These are phyloP conservation scores for Eucalyptus urophylla DNA, from an alignment of 345 rosid species.

Conservation along the genomic window DNA sequence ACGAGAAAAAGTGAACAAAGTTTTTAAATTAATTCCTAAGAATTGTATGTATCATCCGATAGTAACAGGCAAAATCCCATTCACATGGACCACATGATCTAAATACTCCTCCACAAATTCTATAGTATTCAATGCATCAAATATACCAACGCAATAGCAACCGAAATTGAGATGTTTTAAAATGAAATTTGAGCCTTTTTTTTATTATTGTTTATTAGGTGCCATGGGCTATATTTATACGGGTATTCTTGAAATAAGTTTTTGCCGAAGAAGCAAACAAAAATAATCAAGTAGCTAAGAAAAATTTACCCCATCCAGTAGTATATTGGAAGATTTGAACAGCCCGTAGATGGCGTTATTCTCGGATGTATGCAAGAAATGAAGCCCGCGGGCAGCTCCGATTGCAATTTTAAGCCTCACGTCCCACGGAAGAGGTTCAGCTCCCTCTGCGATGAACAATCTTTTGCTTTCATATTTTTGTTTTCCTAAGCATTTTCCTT, in stretches of 20 bases:
- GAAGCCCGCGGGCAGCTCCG: conserved; percentile 55
- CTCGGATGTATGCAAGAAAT: not conserved
- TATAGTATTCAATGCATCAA: not conserved
- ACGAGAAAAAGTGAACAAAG: not conserved
- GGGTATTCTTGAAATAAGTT: not conserved
- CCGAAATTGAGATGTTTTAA: not conserved
- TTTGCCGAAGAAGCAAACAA: not conserved
- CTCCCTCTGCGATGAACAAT: not conserved
- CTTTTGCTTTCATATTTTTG: not conserved
- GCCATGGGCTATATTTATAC: not conserved
- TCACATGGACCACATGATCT: not conserved
- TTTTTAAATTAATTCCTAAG: not conserved
- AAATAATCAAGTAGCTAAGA: not conserved
- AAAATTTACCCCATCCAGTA: not conserved
- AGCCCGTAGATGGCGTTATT: not conserved
- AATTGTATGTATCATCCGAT: not conserved
- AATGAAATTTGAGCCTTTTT: not conserved
- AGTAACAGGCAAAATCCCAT: not conserved
- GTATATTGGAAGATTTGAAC: not conserved
- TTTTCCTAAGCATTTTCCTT: not conserved
- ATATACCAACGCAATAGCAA: accelerated
- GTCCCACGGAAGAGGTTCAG: conserved; percentile 39
- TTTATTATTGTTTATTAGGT: not conserved
- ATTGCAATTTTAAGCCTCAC: conserved; percentile 27
- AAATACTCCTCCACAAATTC: not conserved